These are phyloP conservation scores for Cicer judaicum DNA, from an alignment of 306 rosid species.

Conservation along the genomic window DNA sequence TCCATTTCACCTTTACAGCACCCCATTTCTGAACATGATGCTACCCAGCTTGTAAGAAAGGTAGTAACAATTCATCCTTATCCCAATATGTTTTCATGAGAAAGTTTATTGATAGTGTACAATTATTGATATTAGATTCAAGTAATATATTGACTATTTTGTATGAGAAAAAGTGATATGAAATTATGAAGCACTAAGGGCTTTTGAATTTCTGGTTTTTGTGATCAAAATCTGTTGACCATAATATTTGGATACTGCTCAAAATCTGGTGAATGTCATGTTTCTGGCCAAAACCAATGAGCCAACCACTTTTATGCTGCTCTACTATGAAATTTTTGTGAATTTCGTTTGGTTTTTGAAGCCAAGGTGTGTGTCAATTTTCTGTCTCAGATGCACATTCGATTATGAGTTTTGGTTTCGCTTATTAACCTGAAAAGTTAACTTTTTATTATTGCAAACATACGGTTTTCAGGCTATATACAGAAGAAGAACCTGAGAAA, in stretches of 20 bases:
- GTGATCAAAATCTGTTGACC: neutral
- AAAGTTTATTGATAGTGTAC: too few relatives aligned
- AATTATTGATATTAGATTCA: too few relatives aligned
- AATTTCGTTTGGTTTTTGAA: neutral
- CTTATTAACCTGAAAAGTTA: neutral
- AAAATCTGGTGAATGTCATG: slow-evolving; percentile 5
- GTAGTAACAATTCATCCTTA: slow-evolving; percentile 37
- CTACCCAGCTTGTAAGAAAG: slow-evolving; percentile 65
- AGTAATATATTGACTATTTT: too few relatives aligned
- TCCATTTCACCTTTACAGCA: slow-evolving; percentile 63
- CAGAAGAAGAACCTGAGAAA: neutral
- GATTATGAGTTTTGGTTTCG: neutral
- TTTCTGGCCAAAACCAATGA: neutral
- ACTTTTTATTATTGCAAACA: too few relatives aligned
- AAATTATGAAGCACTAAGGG: neutral
- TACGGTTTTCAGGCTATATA: neutral
- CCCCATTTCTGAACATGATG: slow-evolving; percentile 66
- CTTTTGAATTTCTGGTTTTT: neutral
- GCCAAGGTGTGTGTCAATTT: neutral
- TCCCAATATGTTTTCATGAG: too few relatives aligned
- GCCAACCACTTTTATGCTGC: neutral
- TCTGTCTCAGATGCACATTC: neutral
- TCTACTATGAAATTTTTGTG: neutral
- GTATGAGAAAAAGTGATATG: neutral
- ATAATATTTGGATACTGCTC: too few relatives aligned